Evolutionary conservation across 2,329 filamentous ascomycete genomes (phyloP), one percentile per base, ranked within the genome.

Genomic region (Mycosphaerella sp.): DNA sequence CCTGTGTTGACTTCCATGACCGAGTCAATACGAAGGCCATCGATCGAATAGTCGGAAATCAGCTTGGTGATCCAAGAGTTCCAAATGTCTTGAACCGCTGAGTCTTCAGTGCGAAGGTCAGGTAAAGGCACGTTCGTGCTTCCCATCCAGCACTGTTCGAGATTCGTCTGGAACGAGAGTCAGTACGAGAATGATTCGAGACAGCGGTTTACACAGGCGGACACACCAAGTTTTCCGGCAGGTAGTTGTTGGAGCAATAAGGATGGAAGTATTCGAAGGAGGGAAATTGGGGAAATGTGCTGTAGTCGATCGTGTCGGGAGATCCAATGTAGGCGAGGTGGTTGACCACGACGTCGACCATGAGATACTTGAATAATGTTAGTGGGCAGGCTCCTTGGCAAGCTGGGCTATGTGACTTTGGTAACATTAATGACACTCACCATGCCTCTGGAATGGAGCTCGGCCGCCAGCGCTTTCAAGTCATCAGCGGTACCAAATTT

Each of bases 41-140:
- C 78, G 72, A 85, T 82, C 14, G 73, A 74, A 64, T 85, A 87
- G 58, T 82, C 79, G 2, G 73, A 66, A 1, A 86, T 78, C 0
- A 86, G 71, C 41, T 72, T 71, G 14, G 65, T 67, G 60, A 87
- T 74, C 85, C 84, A 87, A n/a, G 72, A 67, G 51, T 80, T 72
- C 65, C 79, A 80, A 2, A 79, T 70, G 12, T 66, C 65, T 26
- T 76, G 73, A 8, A 86, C 78, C 1, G 68, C 66, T 0, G 69
- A 50, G 31, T 74, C 71, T 41, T 78, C 74, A 0, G 84, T 87
- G 53, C 80, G 72, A 10, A 87, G 67, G 59, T 87, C 84, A 0
- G 83, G 81, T 0, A 87, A 77, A 0, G 76, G 73, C n/a, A 80
- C 76, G 12, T 73, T 75, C n/a, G 71, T 72, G 54, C 77, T 74